Base-by-base conservation (phyloP, 2,329 filamentous ascomycete species). In the Penicillium sclerotigenum region DNA sequence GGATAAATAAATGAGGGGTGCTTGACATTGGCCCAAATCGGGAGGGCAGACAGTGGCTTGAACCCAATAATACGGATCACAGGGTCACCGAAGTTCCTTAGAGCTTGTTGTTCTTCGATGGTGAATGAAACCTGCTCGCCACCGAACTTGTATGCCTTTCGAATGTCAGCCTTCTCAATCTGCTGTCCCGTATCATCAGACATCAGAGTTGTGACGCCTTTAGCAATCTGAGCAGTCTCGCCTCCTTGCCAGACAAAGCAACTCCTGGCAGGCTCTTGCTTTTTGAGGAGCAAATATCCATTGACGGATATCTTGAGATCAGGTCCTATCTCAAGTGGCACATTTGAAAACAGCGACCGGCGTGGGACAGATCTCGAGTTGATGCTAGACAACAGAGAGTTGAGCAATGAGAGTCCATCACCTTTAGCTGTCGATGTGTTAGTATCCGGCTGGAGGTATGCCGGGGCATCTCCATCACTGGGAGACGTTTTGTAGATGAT, bases 61-160 rank as follows among this genome's bases (percentile, higher is more conserved):
- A 99, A 99, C 6, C 94, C 94, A 54, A 99, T 88, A 62, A 99
- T 88, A 5, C 91, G 87, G 54, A 99, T 88, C 13, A 90, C 80
- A 0, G 91, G 90, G 1, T 88, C 81, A 3, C 92, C 93, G 65
- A 96, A 96, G 62, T 90, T 79, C 59, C 87, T 87, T 56, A 99
- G 80, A 20, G 82, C 77, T 56, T 87, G 87, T 58, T 93, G 85
- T 71, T 99, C 93, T 33, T 97, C 91, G 0, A 87, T 83, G 0
- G 87, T 87, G 71, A 99, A 99, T 47, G 88, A 83, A 45, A 99
- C 85, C 46, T 91, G 91, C 62, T 96, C 90, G 37, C 91, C 92
- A 13, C 93, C 94, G 68, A 97, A 97, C 66, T 94, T 97, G 79
- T 94, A 99, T 0, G 93, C 94, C 73, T 94, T 97, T 57, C 88